Base-by-base conservation (phyloP, 768 basidiomycete genomes). In the Sarcodon sp. region DNA sequence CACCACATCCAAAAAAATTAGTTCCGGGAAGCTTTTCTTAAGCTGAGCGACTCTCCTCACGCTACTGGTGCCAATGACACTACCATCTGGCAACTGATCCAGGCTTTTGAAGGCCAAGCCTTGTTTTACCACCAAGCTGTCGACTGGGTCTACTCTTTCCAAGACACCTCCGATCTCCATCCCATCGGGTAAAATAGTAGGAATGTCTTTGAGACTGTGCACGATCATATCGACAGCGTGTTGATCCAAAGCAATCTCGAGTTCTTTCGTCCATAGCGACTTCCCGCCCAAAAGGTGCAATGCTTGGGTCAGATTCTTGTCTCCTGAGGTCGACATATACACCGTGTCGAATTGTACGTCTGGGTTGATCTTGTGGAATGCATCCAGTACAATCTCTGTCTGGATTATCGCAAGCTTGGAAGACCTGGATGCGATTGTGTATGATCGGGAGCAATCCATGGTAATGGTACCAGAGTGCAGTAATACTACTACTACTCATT, bases 31-130 rank as follows among this genome's bases (percentile, higher is more conserved):
- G 47, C 69, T 74, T 54, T 85, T 73, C 65, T 80, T 82, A 51
- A 98, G 61, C 63, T 97, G 93, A 6, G 96, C 94, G 31, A 94
- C 82, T 50, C 96, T 68, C 45, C 96, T 74, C 33, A 99, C 89
- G 63, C 88, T 92, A 56, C 89, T 89, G 39, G 96, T 97, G 11
- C 96, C 96, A n/a, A 99, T 79, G 7, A 93, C 84, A 55, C 82
- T 85, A 8, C 91, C 92, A 10, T 75, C 74, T 1, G 94, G 92
- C 37, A 98, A 59, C 33, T 97, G 93, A 33, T 80, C 82, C 44
- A 99, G 65, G 1, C 60, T 72, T 60, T 73, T 85, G 73, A 83
- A 93, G 18, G 59, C 54, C 52, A 71, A 61, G 4, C 85, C 92
- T 46, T 74, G 66, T 68, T 85, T 90, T 47, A 94, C 80, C 34